These are phyloP conservation scores for Karstenula rhodostoma DNA, from an alignment of 2,329 filamentous ascomycete genomes.

Conservation along the genomic window DNA sequence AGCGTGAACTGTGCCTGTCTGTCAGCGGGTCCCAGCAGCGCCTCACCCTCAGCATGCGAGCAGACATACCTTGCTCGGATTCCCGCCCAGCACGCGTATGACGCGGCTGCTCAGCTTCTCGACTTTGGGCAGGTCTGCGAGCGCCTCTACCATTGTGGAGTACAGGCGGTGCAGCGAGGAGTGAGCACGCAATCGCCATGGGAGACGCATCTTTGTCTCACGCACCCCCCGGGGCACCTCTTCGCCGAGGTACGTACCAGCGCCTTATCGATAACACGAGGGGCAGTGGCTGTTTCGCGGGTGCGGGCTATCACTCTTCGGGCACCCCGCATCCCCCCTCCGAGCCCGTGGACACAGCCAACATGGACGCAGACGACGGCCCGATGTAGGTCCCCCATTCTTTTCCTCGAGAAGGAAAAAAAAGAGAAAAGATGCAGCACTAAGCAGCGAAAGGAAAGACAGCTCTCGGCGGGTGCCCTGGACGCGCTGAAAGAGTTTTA, in stretches of 20 bases:
- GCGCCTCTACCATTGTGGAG: constrained; percentile 65
- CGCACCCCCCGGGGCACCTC: constrained; percentile 11
- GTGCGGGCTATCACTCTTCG: constrained; percentile 30
- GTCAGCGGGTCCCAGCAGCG: constrained; percentile 24
- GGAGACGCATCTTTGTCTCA: constrained; percentile 32
- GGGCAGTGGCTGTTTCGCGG: constrained; percentile 4
- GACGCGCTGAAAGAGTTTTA: constrained; percentile 78
- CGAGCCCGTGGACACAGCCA: constrained; percentile 25
- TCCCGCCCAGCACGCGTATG: constrained; percentile 86
- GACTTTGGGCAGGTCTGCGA: constrained; percentile 74
- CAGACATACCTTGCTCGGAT: constrained; percentile 78
- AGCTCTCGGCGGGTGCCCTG: constrained; percentile 72
- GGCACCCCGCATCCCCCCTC: constrained; percentile 17
- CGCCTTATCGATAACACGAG: constrained; percentile 38
- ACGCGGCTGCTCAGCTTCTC: constrained; percentile 80
- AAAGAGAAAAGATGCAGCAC: background rate
- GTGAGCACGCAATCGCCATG: constrained; percentile 32
- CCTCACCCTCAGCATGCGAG: background rate
- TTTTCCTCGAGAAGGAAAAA: no score
- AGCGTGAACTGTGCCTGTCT: constrained; percentile 61
- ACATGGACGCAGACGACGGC: constrained; percentile 43
- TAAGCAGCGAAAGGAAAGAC: constrained; percentile 52
- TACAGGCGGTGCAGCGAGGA: constrained; percentile 31
- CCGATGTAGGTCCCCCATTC: constrained; percentile 36
- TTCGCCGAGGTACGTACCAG: constrained; percentile 33